Base-by-base conservation (phyloP, 495 filamentous ascomycete genomes). In the Podospora sp. region DNA sequence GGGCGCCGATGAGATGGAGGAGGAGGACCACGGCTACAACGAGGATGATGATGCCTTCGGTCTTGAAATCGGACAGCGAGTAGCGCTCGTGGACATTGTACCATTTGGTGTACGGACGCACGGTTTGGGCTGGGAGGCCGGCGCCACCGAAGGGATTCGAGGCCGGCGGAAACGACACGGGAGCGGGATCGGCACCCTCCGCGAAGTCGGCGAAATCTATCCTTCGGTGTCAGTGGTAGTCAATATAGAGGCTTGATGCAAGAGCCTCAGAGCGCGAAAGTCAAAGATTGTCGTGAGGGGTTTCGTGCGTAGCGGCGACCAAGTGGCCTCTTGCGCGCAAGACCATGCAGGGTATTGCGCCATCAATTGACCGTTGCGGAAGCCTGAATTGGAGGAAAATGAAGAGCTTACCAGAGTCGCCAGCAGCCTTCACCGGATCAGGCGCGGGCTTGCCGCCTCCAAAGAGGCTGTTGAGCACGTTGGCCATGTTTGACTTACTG, bases 21-120 rank as follows among this genome's bases (percentile, higher is more conserved):
- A 88, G 77, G 56, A 97, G 81, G 61, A 97, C 84, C 36, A 95
- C 63, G 25, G 89, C 70, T 68, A 97, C 85, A 69, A 92, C 83
- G 14, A 86, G 84, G 59, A 95, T 80, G 72, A 98, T 90, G 77
- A 94, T 80, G 53, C 91, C 89, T 81, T 99, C 95, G 73, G 89
- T 84, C 78, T 89, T 86, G 84, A 99, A 99, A 73, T 99, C 95
- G 68, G 79, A 80, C 58, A 89, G 81, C 12, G 85, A 86, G 69
- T 91, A 85, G 69, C 95, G 92, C 85, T 99, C 94, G 86, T 94
- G 95, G 29, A 99, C 83, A 40, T 92, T 91, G 81, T 98, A 99
- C 95, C 95, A 98, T 82, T 92, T 92, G 52, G 95, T 97, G 77
- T 91, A 96, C 14, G 91, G 87, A 26, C 76, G 77, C 36, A 76